Evolutionary conservation across 192 early-diverging fungal species (phyloP).

Genomic region (Glomus cerebriforme): DNA sequence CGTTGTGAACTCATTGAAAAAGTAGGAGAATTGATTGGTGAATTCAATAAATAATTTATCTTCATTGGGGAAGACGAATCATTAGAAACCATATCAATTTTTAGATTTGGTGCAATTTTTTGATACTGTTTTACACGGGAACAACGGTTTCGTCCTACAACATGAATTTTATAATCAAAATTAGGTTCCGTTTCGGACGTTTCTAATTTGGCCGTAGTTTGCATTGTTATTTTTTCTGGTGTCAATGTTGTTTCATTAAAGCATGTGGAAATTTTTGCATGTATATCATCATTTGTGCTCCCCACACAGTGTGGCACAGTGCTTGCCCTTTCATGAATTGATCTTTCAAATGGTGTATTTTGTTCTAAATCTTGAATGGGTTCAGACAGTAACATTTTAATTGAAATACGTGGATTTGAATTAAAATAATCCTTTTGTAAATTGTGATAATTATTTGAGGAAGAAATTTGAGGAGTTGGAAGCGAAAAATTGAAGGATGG

Average conservation of each 20-base stretch:
- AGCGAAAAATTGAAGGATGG: background rate
- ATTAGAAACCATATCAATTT: background rate
- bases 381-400: background rate
- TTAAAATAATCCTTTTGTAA: background rate
- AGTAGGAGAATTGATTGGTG: background rate
- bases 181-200: background rate
- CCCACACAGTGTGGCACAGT: background rate
- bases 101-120: background rate
- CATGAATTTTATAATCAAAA: background rate
- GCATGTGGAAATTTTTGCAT: background rate
- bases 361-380: background rate
- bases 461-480: background rate
- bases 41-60: background rate
- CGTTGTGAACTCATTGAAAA: background rate
- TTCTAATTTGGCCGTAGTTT: background rate
- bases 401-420: background rate
- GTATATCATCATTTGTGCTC: background rate
- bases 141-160: background rate
- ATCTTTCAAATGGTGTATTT: too few relatives aligned
- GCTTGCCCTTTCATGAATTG: too few relatives aligned
- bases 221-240: background rate
- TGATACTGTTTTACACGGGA: background rate
- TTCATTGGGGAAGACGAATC: background rate
- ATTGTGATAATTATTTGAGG: background rate
- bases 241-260: background rate